These are phyloP conservation scores for Cajanus cajan DNA, from an alignment of 306 rosid genomes.

Conservation along the genomic window DNA sequence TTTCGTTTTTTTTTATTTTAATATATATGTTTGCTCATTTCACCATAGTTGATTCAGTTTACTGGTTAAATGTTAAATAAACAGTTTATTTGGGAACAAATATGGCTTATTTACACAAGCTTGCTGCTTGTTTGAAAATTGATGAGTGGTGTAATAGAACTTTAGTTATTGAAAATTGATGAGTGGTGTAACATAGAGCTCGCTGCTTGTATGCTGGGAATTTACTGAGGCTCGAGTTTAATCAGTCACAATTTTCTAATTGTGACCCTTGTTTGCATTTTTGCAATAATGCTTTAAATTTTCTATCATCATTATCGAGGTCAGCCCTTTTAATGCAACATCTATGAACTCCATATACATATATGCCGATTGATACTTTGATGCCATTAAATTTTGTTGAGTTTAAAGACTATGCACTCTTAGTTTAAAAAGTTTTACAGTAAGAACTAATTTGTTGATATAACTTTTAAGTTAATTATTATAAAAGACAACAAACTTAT, in stretches of 20 bases:
- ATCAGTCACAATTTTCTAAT: not conserved
- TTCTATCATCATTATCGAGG: not conserved
- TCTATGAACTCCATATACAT: not conserved
- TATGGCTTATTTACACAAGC: not conserved
- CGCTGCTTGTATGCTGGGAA: not conserved
- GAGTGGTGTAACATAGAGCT: not conserved
- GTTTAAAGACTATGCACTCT: too few relatives aligned
- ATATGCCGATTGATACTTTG: not conserved
- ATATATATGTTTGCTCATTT: not conserved
- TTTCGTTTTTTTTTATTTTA: not conserved
- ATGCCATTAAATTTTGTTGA: not conserved
- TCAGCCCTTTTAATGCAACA: not conserved
- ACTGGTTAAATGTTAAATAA: not conserved
- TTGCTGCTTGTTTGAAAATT: not conserved
- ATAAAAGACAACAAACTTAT: too few relatives aligned
- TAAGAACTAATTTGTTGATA: too few relatives aligned
- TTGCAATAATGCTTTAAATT: not conserved
- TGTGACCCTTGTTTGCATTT: not conserved
- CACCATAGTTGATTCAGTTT: not conserved
- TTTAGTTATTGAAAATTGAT: not conserved
- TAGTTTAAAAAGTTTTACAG: too few relatives aligned
- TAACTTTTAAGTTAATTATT: too few relatives aligned
- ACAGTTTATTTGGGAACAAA: not conserved
- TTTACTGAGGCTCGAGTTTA: not conserved
- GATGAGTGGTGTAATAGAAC: not conserved